Base-by-base conservation (phyloP, 2,329 filamentous ascomycete genomes). In the Calonectria pauciramosa region DNA sequence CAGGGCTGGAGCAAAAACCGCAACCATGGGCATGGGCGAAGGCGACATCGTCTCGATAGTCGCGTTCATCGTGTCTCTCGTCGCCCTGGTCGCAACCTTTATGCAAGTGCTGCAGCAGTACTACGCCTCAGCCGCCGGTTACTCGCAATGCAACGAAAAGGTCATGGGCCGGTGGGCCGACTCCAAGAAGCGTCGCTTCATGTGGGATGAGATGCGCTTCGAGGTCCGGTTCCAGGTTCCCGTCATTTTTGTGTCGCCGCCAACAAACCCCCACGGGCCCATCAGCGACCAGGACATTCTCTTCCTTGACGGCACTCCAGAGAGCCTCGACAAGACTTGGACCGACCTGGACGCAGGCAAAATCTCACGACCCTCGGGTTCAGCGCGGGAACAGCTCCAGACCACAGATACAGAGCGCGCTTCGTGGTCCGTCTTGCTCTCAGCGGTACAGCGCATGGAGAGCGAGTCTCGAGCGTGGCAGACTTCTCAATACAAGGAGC, bases 381-480 rank as follows among this genome's bases (percentile, higher is more conserved):
- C 80, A 18, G 70, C 67, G 10, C 84, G 83, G 76, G 77, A 85
- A 74, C 79, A 83, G 66, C 85, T 91, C 0, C 89, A 90, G 75
- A 91, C 90, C 2, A 88, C 89, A 8, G 89, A 91, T 76, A 90
- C 90, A 70, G 90, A 91, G 78, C 82, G 86, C n/a, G 88, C 88
- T 4, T 90, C 89, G 1, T 91, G 90, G 90, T 84, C 89, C 5
- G 85, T 85, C 9, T 81, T 91, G 14, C 83, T 91, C n/a, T 86
- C 86, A 4, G 85, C 87, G 14, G 78, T 91, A 0, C 89, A 91
- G 70, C 80, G 80, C 20, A 89, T 90, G 86, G 90, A 91, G 78
- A 70, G 77, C 0, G 83, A 86, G 20, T 91, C 89, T 6, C 78
- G 82, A n/a, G 74, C 80, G 4, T 91, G 90, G 90, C 86, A 89